These are phyloP conservation scores for Fusarium protoensiforme DNA, from an alignment of 2,329 filamentous ascomycete genomes.

Conservation along the genomic window DNA sequence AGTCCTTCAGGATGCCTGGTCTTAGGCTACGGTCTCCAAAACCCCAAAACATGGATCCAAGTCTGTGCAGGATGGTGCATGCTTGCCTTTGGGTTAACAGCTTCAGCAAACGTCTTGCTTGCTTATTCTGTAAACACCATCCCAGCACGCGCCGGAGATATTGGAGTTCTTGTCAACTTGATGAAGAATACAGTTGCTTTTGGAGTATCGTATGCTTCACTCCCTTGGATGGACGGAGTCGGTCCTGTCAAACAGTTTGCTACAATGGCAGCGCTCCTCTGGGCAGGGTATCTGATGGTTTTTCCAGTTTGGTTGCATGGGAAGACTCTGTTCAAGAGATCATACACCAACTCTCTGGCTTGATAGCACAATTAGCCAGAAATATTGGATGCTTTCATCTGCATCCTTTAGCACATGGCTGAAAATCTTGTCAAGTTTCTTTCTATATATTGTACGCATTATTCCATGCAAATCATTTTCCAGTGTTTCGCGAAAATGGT, in stretches of 20 bases:
- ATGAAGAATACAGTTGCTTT: slow-evolving; percentile 5
- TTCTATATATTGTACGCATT: too few species aligned
- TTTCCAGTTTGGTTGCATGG: slow-evolving; percentile 2
- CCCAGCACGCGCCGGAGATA: background rate
- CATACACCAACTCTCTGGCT: background rate
- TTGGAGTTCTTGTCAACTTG: slow-evolving; percentile 1
- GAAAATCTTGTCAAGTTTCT: too few species aligned
- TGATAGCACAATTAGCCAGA: background rate
- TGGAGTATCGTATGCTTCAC: slow-evolving; percentile 1
- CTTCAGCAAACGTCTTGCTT: slow-evolving; percentile 4
- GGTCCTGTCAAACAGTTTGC: slow-evolving; percentile 4
- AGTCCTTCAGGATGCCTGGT: slow-evolving; percentile 4
- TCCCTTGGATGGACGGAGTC: background rate
- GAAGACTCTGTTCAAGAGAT: background rate
- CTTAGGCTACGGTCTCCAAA: background rate
- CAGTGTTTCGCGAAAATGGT: too few species aligned
- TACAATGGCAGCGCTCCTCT: slow-evolving; percentile 1
- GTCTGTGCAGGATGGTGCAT: background rate
- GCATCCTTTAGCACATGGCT: too few species aligned
- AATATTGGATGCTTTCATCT: too few species aligned
- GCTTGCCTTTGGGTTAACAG: slow-evolving; percentile 1
- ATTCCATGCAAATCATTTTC: too few species aligned
- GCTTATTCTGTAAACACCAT: slow-evolving; percentile 1
- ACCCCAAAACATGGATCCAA: background rate
- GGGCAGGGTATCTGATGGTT: background rate